Conservation (phyloP, 2,329 filamentous ascomycete genomes). For the Tolypocladium guangdongense region DNA sequence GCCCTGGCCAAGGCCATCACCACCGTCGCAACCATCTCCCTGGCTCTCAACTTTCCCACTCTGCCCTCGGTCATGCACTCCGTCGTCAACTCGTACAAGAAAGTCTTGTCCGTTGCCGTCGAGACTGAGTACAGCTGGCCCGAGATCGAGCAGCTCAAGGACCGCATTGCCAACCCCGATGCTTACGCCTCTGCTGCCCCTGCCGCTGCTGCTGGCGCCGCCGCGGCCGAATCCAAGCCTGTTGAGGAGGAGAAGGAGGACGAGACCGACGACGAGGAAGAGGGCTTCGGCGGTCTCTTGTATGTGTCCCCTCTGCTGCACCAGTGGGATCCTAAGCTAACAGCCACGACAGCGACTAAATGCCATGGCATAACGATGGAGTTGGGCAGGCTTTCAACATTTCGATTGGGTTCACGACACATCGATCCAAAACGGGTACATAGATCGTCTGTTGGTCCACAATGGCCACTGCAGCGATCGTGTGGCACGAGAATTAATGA, state of each 20-base stretch:
- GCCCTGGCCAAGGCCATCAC: slow-evolving; percentile 70
- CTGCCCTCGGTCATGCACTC: slow-evolving; percentile 95
- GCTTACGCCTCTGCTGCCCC: slow-evolving; percentile 83
- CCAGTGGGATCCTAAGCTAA: slow-evolving; percentile 22
- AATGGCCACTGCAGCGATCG: slow-evolving; percentile 21
- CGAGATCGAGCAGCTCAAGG: slow-evolving; percentile 95
- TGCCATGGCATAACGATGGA: slow-evolving; percentile 24
- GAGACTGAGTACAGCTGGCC: slow-evolving; percentile 89
- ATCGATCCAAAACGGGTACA: slow-evolving; percentile 30
- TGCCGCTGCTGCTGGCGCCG: slow-evolving; percentile 46
- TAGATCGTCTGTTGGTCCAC: slow-evolving; percentile 38
- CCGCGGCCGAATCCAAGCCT: slow-evolving; percentile 35
- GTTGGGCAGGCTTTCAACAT: slow-evolving; percentile 28
- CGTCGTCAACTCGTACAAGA: slow-evolving; percentile 97
- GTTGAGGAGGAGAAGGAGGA: slow-evolving; percentile 55
- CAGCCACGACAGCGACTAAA: slow-evolving; percentile 39
- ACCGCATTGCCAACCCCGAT: slow-evolving; percentile 98
- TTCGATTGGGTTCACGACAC: slow-evolving; percentile 34
- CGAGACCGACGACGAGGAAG: slow-evolving; percentile 58
- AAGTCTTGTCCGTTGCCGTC: slow-evolving; percentile 78
- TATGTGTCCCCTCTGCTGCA: slow-evolving; percentile 21
- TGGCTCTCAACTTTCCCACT: slow-evolving; percentile 91
- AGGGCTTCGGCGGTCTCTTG: slow-evolving; percentile 75
- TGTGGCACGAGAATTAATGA: slow-evolving; percentile 19
- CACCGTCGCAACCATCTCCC: slow-evolving; percentile 82